Conservation (phyloP, 805 yeast genomes). For the Wickerhamiella sorbophila region DNA sequence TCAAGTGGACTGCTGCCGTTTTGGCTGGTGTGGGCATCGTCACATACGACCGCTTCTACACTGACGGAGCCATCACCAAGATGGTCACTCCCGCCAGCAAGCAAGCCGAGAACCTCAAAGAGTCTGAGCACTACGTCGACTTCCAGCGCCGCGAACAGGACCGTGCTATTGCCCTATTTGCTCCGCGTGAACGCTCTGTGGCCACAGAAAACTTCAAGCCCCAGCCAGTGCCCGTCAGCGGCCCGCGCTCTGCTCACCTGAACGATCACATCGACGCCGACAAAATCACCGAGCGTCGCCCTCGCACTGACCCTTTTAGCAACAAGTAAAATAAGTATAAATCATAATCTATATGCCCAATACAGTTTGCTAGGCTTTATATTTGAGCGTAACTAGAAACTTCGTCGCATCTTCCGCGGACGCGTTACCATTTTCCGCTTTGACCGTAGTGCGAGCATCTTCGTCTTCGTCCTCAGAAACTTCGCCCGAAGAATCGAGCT, state of each 20-base stretch:
- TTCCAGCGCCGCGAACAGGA: conserved; percentile 12
- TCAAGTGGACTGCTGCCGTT: conserved; percentile 17
- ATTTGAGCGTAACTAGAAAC: not conserved
- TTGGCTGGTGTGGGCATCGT: conserved; percentile 12
- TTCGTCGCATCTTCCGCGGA: not conserved
- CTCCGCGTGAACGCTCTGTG: conserved; percentile 12
- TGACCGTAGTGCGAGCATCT: not conserved
- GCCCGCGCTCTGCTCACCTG: conserved; percentile 18
- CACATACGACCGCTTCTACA: conserved; percentile 18
- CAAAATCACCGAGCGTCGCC: conserved; percentile 20
- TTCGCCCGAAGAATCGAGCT: not conserved
- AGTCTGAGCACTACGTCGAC: conserved; percentile 13
- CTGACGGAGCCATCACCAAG: conserved; percentile 15
- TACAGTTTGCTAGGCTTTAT: not conserved
- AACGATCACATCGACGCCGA: conserved; percentile 16
- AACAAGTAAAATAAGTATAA: not conserved
- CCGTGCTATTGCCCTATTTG: conserved; percentile 13
- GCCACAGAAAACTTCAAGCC: conserved; percentile 12
- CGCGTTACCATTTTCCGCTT: not conserved
- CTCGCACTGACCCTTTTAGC: conserved; percentile 13
- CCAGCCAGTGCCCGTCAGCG: conserved; percentile 22
- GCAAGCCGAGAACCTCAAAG: conserved; percentile 11
- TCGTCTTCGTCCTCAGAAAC: conserved; percentile 1
- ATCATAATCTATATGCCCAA: not conserved
- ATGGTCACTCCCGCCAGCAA: conserved; percentile 14